Base-by-base conservation (phyloP, 2,329 filamentous ascomycete genomes). In the Shiraia sp. region DNA sequence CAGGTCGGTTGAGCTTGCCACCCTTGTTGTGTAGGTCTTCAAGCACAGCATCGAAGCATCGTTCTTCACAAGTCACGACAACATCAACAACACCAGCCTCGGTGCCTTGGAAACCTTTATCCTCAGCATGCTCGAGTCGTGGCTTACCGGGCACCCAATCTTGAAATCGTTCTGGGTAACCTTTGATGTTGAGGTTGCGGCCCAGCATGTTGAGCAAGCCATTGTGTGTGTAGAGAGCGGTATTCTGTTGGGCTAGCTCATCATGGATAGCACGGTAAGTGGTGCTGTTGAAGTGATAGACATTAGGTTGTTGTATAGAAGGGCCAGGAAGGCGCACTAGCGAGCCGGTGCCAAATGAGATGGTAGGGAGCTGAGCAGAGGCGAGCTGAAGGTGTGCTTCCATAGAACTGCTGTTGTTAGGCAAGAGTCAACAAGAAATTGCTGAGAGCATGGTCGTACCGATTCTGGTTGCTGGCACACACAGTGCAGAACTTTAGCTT, bases 391-490 rank as follows among this genome's bases (percentile, higher is more conserved):
- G 82, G 71, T 99, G 93, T n/a, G 92, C 92, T 79, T 97, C 93
- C 93, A 99, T 97, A n/a, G 89, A 90, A 70, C 86, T 88, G 59
- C 22, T 25, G 19, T 7, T 9, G 50, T 65, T 47, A 63, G 55
- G 35, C 16, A 16, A 3, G 10, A 3, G n/a, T 6, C 9, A 8
- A n/a, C 22, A 6, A 6, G 8, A 17, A n/a, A 10, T 9, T n/a
- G 15, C 12, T 13, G 30, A 34, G 12, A n/a, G 7, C 10, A 3
- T n/a, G 3, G 28, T 37, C 78, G 51, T 77, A 95, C 83, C 93
- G 85, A 66, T 99, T 99, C 71, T 99, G 90, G 63, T 99, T 99
- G 63, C 90, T 96, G 6, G 93, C 93, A 72, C 93, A 99, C n/a
- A 99, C 92, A 2, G 93, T 97, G 76, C 91, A 96, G 72, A 97